Evolutionary conservation across 106 monocot species (phyloP).

Genomic region (Ottelia alismoides): DNA sequence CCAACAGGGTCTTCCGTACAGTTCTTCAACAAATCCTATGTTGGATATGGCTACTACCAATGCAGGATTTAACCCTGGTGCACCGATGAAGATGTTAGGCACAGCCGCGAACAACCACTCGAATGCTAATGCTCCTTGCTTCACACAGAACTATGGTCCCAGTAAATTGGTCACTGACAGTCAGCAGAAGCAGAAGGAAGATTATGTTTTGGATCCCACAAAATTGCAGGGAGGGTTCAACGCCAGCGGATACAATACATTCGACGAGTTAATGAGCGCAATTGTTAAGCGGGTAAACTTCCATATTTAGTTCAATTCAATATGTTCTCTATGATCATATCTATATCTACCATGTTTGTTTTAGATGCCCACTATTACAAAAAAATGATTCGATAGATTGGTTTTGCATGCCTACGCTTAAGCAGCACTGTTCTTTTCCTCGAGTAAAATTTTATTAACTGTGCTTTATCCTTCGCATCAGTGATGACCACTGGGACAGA

Average conservation of each 20-base stretch:
- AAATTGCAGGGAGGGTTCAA: constrained; percentile 2
- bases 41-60: not conserved
- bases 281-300: constrained; percentile 9
- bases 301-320: no score
- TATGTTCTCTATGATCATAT: no score
- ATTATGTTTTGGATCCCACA: not conserved
- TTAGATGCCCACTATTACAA: not conserved
- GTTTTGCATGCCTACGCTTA: no score
- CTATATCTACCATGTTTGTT: not conserved
- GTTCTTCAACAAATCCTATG: constrained; percentile 2
- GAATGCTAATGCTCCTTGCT: not conserved
- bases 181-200: not conserved
- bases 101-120: not conserved
- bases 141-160: not conserved
- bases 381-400: not conserved
- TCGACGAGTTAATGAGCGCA: constrained; percentile 11
- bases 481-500: no score
- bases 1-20: not conserved
- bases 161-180: not conserved
- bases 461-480: not conserved
- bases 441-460: not conserved
- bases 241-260: constrained; percentile 3
- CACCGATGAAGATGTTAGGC: not conserved
- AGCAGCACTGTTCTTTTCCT: not conserved
- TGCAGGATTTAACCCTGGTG: not conserved